A percentile compares a stretch with the other conserved stretches of the same genome.
phyloP scores from a whole-genome alignment of 495 filamentous ascomycete genomes.

The Diplogelasinospora grovesii region DNA sequence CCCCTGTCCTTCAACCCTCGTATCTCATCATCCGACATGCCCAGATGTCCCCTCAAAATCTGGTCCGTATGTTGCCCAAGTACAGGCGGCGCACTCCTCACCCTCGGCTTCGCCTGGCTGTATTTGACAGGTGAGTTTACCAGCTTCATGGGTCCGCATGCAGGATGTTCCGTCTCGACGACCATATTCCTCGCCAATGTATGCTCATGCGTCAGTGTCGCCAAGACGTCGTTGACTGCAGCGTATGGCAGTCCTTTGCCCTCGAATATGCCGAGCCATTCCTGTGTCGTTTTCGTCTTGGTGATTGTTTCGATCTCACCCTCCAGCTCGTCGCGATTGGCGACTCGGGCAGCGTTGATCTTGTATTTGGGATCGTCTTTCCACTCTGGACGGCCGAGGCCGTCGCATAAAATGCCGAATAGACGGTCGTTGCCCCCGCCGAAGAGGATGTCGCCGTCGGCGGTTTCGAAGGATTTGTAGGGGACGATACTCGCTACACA shows the following conservation, averaged over 20 bases:
- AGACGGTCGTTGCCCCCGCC: constrained; percentile 92
- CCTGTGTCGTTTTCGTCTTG: constrained; percentile 68
- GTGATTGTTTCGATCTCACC: constrained; percentile 68
- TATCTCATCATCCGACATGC: constrained; percentile 57
- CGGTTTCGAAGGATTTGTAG: constrained; percentile 87
- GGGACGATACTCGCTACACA: constrained; percentile 89
- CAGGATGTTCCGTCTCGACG: constrained; percentile 71
- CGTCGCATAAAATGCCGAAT: constrained; percentile 79
- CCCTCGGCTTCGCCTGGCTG: constrained; percentile 70
- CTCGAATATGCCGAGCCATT: constrained; percentile 86
- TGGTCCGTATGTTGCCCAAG: constrained; percentile 92
- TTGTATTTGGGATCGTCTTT: constrained; percentile 65
- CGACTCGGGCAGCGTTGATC: constrained; percentile 76
- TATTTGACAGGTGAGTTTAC: constrained; percentile 97
- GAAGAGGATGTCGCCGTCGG: constrained; percentile 83
- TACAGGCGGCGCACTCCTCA: constrained; percentile 73
- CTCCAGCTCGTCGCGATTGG: constrained; percentile 70
- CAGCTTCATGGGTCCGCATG: constrained; percentile 78
- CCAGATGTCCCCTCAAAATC: constrained; percentile 61
- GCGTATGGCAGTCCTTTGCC: constrained; percentile 92
- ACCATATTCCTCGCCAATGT: constrained; percentile 85
- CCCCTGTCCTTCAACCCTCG: constrained; percentile 57
- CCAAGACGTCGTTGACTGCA: constrained; percentile 86
- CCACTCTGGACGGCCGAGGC: constrained; percentile 73
- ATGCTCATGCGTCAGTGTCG: constrained; percentile 77